Evolutionary conservation across 306 rosid species (phyloP), one percentile per base, ranked within the genome.

Genomic region (Quercus bicolor): DNA sequence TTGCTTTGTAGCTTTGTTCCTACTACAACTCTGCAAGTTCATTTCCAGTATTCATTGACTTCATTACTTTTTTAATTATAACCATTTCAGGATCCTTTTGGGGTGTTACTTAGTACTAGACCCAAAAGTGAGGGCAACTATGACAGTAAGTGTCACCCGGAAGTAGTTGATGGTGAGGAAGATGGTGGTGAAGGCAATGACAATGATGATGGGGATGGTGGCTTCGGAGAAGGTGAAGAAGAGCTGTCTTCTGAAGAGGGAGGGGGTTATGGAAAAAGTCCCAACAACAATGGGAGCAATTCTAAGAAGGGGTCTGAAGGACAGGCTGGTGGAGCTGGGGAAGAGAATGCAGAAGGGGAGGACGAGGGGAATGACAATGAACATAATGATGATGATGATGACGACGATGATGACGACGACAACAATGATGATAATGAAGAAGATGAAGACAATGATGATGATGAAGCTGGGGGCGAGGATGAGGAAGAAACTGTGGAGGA

Each of bases 171-270:
- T 57, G 86, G 76, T 6, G 89, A 37, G 18, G 83, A 68, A 77
- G 78, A 81, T 59, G 79, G 74, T 7, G 74, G 75, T 4, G 77
- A 74, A 7, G 78, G 56, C 10, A 76, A 74, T 18, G 71, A 16
- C 31, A 19, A 33, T 14, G 69, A 9, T 7, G 70, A 72, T 0
- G 53, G 73, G 1, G 86, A 76, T 1, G 76, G 84, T 4, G 80
- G 78, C 15, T 21, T 53, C 0, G 87, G 79, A 53, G 87, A 80
- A 11, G 72, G 82, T 0, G 82, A 77, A 45, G 84, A 80, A 34
- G 87, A 73, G 56, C 79, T 43, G 21, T 77, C 84, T 37, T 80
- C 82, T 4, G 87, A 73, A 54, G 84, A 73, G n/a, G 88, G 78
- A 60, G 85, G 79, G 29, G 83, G 77, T 3, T 24, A 19, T 21